Evolutionary conservation across 805 yeast species (phyloP).

Genomic region (Schizosaccharomyces lindneri): DNA sequence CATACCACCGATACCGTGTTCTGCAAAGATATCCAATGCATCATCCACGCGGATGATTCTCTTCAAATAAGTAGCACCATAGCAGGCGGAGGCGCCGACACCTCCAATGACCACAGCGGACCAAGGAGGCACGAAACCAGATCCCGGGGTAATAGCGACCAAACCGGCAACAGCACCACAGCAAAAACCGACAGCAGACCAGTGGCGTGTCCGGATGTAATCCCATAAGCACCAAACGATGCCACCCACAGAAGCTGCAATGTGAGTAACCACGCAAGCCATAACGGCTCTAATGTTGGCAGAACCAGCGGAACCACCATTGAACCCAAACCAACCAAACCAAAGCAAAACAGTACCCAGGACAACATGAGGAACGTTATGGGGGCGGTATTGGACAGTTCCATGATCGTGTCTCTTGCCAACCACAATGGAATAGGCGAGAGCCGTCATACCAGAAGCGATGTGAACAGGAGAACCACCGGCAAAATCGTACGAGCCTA

Average conservation of each 20-base stretch:
- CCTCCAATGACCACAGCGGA: conserved; percentile 66
- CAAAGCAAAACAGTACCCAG: conserved; percentile 83
- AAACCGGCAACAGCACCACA: conserved; percentile 84
- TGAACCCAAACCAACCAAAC: conserved; percentile 99
- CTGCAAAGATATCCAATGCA: conserved; percentile 80
- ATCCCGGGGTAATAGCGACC: conserved; percentile 90
- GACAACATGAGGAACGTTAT: conserved; percentile 71
- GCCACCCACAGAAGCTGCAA: conserved; percentile 86
- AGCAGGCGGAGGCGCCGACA: conserved; percentile 52
- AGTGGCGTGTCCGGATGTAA: conserved; percentile 38
- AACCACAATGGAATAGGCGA: conserved; percentile 72
- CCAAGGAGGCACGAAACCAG: conserved; percentile 87
- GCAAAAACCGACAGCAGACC: conserved; percentile 82
- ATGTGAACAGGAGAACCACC: conserved; percentile 98
- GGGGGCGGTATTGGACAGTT: conserved; percentile 37
- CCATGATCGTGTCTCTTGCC: conserved; percentile 64
- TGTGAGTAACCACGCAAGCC: conserved; percentile 75
- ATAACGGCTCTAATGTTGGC: conserved; percentile 84
- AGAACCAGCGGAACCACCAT: conserved; percentile 93
- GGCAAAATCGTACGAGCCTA: conserved; percentile 86
- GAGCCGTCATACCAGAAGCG: conserved; percentile 80
- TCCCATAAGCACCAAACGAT: conserved; percentile 86
- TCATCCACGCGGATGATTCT: conserved; percentile 55
- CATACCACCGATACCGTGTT: conserved; percentile 79
- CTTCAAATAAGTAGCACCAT: conserved; percentile 67